These are phyloP conservation scores for Scheffersomyces lignosus DNA, from an alignment of 805 yeast species.

Conservation along the genomic window DNA sequence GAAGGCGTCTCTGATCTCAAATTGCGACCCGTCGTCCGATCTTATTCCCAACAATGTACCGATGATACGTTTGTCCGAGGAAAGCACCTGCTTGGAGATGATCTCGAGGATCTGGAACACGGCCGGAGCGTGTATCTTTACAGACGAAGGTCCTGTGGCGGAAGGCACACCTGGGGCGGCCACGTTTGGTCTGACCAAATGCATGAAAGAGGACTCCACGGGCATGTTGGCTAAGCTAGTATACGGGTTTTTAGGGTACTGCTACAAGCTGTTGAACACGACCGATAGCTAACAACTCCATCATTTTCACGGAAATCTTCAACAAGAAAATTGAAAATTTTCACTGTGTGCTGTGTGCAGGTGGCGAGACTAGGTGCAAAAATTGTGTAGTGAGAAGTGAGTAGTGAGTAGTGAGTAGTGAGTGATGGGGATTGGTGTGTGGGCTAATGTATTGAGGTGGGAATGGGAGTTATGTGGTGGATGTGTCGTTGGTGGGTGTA, in stretches of 20 bases:
- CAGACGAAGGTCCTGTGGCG: constrained; percentile 49
- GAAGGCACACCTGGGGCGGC: constrained; percentile 46
- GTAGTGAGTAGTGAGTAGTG: too few relatives aligned
- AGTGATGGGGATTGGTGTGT: too few relatives aligned
- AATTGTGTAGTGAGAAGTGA: too few relatives aligned
- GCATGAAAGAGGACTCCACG: constrained; percentile 33
- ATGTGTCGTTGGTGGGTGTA: too few relatives aligned
- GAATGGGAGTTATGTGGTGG: too few relatives aligned
- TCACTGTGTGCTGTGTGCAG: too few relatives aligned
- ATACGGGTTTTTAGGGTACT: background rate
- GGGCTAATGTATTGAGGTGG: too few relatives aligned
- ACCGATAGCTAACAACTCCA: background rate
- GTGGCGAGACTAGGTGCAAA: too few relatives aligned
- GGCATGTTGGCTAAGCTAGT: constrained; percentile 18
- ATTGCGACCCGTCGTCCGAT: constrained; percentile 77
- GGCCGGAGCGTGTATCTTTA: constrained; percentile 66
- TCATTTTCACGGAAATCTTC: background rate
- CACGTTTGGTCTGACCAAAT: constrained; percentile 51
- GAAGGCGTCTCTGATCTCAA: constrained; percentile 73
- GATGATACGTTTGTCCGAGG: constrained; percentile 56
- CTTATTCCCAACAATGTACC: constrained; percentile 82
- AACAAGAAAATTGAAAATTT: background rate
- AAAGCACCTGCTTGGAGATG: constrained; percentile 50
- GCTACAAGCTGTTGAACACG: background rate
- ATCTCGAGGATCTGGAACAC: constrained; percentile 76